Base-by-base conservation (phyloP, 257 asterid genomes). In the Lycium ferocissimum region DNA sequence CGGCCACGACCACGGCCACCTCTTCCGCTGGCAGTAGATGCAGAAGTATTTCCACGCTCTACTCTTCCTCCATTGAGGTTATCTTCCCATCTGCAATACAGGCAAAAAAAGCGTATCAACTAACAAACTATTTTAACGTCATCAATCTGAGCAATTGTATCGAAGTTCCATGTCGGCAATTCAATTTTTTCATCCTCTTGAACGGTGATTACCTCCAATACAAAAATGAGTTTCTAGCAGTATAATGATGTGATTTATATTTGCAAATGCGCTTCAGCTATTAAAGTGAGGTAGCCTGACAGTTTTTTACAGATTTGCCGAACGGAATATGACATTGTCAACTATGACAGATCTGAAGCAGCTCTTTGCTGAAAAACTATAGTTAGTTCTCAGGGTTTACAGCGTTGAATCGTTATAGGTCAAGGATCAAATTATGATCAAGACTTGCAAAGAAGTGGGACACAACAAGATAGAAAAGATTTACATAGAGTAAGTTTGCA, bases 31-130 rank as follows among this genome's bases (percentile, higher is more conserved):
- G 91, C 82, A 40, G 3, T 62, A 85, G 85, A 89, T 85, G 91
- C 89, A 80, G 83, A 92, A 51, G 90, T 53, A 53, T 53, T 78
- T 78, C 49, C 45, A 53, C 49, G 57, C 11, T 17, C 87, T 45
- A 93, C 83, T 83, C 90, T 89, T 26, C 94, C 96, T 62, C 86
- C 90, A 40, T 65, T 88, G 40, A 89, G 73, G 80, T 85, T 86
- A 71, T 95, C 98, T 85, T 95, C 97, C 99, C 99, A 95, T 80
- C 99, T 95, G 94, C 89, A 89, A 79, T 80, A 17, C 84, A 83
- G 81, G 86, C 51, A 83, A 83, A 51, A 15, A 54, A 54, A 14
- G 33, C 51, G 49, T 58, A 83, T 67, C 81, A 59, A n/a, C 75
- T 82, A 82, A 40, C 49, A 59, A 82, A 63, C 43, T 45, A 35